Conservation (phyloP, 768 basidiomycete genomes). For the Crassisporium funariophilum region DNA sequence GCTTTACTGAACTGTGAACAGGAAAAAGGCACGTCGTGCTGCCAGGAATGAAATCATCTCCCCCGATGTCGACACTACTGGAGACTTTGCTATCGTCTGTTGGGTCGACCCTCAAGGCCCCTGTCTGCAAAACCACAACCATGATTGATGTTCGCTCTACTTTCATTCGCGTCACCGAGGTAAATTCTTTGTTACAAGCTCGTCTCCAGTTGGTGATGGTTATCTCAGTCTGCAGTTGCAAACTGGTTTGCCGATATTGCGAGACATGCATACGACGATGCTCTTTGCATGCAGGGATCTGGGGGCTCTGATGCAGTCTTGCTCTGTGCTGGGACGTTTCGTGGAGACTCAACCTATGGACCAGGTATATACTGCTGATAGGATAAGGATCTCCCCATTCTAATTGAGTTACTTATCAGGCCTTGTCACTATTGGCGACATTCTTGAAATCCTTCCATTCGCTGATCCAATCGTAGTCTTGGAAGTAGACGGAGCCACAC, state of each 20-base stretch:
- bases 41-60: slow-evolving; percentile 59
- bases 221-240: slow-evolving; percentile 63
- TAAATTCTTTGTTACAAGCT: slow-evolving; percentile 23
- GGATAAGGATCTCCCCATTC: not conserved
- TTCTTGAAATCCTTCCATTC: slow-evolving; percentile 88
- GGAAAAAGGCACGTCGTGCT: slow-evolving; percentile 69
- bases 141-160: slow-evolving; percentile 75
- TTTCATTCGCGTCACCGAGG: slow-evolving; percentile 75
- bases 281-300: slow-evolving; percentile 54
- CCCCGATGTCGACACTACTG: slow-evolving; percentile 58
- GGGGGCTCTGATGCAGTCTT: slow-evolving; percentile 80
- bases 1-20: slow-evolving; percentile 22
- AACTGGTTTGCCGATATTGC: slow-evolving; percentile 90
- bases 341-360: slow-evolving; percentile 85
- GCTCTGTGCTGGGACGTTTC: slow-evolving; percentile 80
- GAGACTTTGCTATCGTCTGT: slow-evolving; percentile 69
- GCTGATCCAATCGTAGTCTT: slow-evolving; percentile 83
- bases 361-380: slow-evolving; percentile 51
- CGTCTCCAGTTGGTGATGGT: not conserved
- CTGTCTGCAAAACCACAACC: slow-evolving; percentile 71
- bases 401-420: slow-evolving; percentile 43
- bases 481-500: slow-evolving; percentile 73
- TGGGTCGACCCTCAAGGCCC: slow-evolving; percentile 66
- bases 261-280: slow-evolving; percentile 80
- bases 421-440: slow-evolving; percentile 78